Percentiles rank a stretch among this genome's conserved stretches.
phyloP scores from a whole-genome alignment of 306 rosid genomes.

The Canavalia gladiata region DNA sequence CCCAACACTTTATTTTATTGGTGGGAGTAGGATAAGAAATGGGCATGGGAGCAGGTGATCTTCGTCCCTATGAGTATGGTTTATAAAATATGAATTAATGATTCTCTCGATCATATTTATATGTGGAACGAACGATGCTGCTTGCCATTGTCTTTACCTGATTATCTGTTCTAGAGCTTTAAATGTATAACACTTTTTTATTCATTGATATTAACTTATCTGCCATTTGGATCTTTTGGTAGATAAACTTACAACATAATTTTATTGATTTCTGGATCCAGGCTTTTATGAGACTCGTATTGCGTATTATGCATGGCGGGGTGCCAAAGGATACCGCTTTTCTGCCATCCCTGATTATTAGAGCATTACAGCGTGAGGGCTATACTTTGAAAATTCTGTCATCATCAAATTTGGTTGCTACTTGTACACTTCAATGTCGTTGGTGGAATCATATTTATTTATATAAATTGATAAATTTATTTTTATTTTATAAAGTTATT shows the following conservation, averaged over 20 bases:
- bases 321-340: constrained; percentile 85
- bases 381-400: constrained; percentile 27
- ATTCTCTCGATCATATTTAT: not conserved
- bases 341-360: constrained; percentile 94
- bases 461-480: too few species aligned
- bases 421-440: constrained; percentile 1
- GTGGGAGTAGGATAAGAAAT: constrained; percentile 13
- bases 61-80: constrained; percentile 18
- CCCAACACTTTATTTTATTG: constrained; percentile 19
- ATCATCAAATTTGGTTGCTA: constrained; percentile 29
- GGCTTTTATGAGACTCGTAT: constrained; percentile 95
- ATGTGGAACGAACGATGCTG: constrained; percentile 9
- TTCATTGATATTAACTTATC: constrained; percentile 21
- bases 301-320: constrained; percentile 95
- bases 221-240: too few species aligned
- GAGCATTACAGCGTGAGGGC: constrained; percentile 25
- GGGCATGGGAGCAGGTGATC: not conserved
- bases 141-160: constrained; percentile 2
- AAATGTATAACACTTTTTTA: constrained; percentile 2
- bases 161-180: constrained; percentile 8
- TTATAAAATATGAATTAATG: constrained; percentile 6
- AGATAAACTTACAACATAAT: constrained; percentile 18
- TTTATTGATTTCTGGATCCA: constrained; percentile 53
- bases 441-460: too few species aligned
- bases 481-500: too few species aligned